Evolutionary conservation across 345 rosid species (phyloP), one percentile per base, ranked within the genome.

Genomic region (Kernera saxatilis): DNA sequence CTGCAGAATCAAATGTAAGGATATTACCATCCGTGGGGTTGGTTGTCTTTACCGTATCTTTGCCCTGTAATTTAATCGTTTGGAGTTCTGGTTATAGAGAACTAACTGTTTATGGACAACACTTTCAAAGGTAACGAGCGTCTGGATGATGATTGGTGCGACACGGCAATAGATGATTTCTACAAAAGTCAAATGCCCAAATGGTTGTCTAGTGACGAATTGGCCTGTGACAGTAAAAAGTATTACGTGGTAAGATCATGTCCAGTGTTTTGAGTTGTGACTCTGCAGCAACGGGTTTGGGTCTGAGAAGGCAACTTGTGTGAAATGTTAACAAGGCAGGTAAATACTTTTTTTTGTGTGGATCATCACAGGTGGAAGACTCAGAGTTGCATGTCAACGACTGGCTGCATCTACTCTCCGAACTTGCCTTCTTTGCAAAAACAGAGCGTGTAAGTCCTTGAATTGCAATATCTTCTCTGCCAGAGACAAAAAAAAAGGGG

Each of bases 211-310:
- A 32, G 13, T 29, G 52, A 67, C 0, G 52, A 15, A 2, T 53
- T 67, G 52, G 30, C 52, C 2, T 0, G 1, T 67, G 62, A 40
- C 52, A 13, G 40, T 9, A 53, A 53, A 27, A 67, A 27, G 2
- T 40, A 27, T 23, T 53, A 67, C 49, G 30, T 27, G 41, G 71
- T 67, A 67, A 12, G 61, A 53, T 67, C 46, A 58, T 22, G 18
- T 36, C 49, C 33, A 51, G 2, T 50, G 6, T 50, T 12, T 50
- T 32, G 4, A 27, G 30, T 27, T 27, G 4, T 27, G 30, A 27
- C 30, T 27, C 30, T 27, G 4, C 30, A 2, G 5, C 30, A 27
- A 5, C 35, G 3, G 11, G 30, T 58, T 58, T 13, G 3, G 21
- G 45, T 13, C 36, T 57, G 64, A 56, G 11, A 30, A 54, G 59